These are phyloP conservation scores for Colletotrichum liaoningense DNA, from an alignment of 2,329 filamentous ascomycete species.

Conservation along the genomic window DNA sequence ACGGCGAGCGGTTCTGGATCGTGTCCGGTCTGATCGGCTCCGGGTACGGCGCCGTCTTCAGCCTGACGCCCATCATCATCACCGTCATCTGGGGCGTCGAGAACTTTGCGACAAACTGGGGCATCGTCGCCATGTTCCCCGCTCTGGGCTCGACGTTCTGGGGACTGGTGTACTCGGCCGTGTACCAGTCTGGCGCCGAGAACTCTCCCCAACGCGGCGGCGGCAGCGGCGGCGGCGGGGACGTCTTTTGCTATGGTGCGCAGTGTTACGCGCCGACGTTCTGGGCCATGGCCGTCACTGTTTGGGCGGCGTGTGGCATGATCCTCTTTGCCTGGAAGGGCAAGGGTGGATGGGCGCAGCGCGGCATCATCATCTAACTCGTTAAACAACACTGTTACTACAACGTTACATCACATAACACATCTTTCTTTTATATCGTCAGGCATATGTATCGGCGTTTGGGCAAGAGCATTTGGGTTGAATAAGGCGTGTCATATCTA, in stretches of 20 bases:
- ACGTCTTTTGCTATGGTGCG: conserved; percentile 81
- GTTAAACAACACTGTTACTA: neutral
- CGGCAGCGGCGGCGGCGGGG: conserved; percentile 50
- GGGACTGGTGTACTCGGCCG: conserved; percentile 87
- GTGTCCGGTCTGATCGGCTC: conserved; percentile 87
- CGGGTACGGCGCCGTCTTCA: conserved; percentile 93
- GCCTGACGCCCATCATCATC: conserved; percentile 89
- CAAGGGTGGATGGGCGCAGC: conserved; percentile 77
- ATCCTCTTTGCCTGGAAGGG: conserved; percentile 88
- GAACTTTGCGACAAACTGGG: conserved; percentile 99
- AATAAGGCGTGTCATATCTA: conserved; percentile 15
- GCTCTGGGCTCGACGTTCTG: conserved; percentile 89
- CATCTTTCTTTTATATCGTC: too few relatives aligned
- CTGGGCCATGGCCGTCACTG: conserved; percentile 86
- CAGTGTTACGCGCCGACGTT: conserved; percentile 85
- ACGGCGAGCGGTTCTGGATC: conserved; percentile 84
- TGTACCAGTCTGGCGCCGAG: conserved; percentile 77
- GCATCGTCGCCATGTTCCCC: conserved; percentile 92
- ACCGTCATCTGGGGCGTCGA: conserved; percentile 99
- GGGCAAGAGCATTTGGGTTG: neutral
- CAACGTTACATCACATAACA: neutral
- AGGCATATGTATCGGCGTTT: conserved; percentile 26
- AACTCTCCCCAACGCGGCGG: conserved; percentile 48
- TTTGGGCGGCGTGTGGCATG: conserved; percentile 80
- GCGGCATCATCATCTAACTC: conserved; percentile 74